Evolutionary conservation across 2,329 filamentous ascomycete species (phyloP), one percentile per base, ranked within the genome.

Genomic region (Rhytidhysteron rufulum): DNA sequence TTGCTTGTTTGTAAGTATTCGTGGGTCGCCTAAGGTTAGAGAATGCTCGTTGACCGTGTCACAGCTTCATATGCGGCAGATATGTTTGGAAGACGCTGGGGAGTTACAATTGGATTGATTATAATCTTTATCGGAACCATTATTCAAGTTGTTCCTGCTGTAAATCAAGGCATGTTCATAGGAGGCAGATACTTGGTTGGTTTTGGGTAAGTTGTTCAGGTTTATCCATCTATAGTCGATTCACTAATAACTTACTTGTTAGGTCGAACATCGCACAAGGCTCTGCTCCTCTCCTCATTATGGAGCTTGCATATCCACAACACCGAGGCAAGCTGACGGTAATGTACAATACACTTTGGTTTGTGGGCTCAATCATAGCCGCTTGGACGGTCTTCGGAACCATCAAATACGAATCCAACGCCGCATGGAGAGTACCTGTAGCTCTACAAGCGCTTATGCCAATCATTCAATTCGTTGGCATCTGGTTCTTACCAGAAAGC

Each of bases 401-500:
- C 1, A 58, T 65, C 18, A 58, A 62, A 30, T 68, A 71, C 15
- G 30, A 48, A 10, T 63, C 52, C 41, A 64, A 47, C 54, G 75
- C 71, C 72, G 64, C 69, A n/a, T 73, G 70, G 70, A 62, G 70
- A 30, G 71, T 73, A 55, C 70, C 70, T 4, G 68, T 72, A 24
- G 66, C 67, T 10, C 72, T 73, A 57, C 70, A 73, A 53, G 61
- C 70, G 25, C 37, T 73, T 39, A 71, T 71, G 42, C 69, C 65
- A 34, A 19, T 72, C n/a, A 49, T 72, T 76, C 44, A 78, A 75
- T 19, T 67, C 68, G 17, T 43, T 57, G 1, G 70, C 77, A 4
- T 66, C 0, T 72, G 79, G 18, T 53, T 82, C 0, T 80, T 85
- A 58, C 83, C 82, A 1, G 83, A 86, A 47, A 82, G 79, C 0